A percentile compares a stretch with the other conserved stretches of the same genome.
Evolutionary conservation across 164 flowering plant species (phyloP).

Genomic region (Dillenia suffruticosa): DNA sequence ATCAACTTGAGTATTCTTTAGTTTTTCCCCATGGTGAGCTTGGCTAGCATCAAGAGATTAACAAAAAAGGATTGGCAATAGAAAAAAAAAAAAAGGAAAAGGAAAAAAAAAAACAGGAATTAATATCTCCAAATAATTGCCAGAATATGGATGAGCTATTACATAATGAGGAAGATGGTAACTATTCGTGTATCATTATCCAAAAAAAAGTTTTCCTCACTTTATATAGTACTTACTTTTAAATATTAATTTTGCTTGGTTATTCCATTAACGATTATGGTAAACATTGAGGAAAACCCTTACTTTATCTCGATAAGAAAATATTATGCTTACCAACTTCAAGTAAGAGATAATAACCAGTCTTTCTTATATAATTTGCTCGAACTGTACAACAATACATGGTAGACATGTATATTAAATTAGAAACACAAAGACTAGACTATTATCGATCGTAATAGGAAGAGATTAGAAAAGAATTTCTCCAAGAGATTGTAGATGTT

Average conservation of each 20-base stretch:
- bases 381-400: constrained; percentile 15
- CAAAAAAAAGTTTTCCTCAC: background rate
- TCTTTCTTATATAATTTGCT: background rate
- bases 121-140: background rate
- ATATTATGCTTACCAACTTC: background rate
- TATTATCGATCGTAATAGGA: constrained; percentile 5
- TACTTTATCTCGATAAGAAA: background rate
- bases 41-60: constrained; percentile 12
- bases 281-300: background rate
- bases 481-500: constrained; percentile 9
- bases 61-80: background rate
- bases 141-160: background rate
- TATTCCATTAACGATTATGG: background rate
- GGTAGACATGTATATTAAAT: constrained; percentile 17
- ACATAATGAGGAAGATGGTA: background rate
- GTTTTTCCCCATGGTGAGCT: constrained; percentile 2
- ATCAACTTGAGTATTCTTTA: constrained; percentile 14
- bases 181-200: background rate
- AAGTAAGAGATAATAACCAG: background rate
- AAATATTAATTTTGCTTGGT: background rate
- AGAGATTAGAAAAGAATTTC: constrained; percentile 3
- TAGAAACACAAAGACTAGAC: constrained; percentile 6
- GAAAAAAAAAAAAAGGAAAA: background rate
- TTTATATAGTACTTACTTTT: background rate
- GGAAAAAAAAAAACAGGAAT: background rate